A percentile compares a stretch with the other conserved stretches of the same genome.
phyloP scores from a whole-genome alignment of 1,139 yeast genomes.

The Pichia sp. region DNA sequence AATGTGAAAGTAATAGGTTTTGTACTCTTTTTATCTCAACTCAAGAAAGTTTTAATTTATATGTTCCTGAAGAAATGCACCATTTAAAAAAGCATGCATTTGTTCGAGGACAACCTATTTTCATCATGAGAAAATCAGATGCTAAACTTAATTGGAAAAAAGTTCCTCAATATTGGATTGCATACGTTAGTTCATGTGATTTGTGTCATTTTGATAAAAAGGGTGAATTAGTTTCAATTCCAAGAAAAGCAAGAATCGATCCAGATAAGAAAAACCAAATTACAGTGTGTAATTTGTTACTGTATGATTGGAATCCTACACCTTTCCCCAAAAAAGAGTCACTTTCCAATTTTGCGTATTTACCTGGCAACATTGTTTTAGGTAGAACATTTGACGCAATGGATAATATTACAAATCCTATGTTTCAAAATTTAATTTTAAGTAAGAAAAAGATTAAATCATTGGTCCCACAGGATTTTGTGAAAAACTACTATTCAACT shows the following conservation, averaged over 20 bases:
- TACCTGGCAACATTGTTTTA: conserved; percentile 60
- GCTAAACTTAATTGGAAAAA: conserved; percentile 28
- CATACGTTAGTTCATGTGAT: conserved; percentile 33
- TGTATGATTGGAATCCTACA: conserved; percentile 51
- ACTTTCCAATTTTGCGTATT: conserved; percentile 34
- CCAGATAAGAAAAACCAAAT: conserved; percentile 5
- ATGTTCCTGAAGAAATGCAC: conserved; percentile 32
- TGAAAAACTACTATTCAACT: conserved; percentile 36
- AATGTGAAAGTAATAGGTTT: conserved; percentile 35
- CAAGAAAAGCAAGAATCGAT: conserved; percentile 4
- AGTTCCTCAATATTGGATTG: conserved; percentile 43
- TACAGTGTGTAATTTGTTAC: conserved; percentile 33
- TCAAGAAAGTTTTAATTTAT: conserved; percentile 16
- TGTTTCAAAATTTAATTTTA: conserved; percentile 48
- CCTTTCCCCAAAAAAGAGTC: conserved; percentile 38
- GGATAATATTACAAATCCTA: conserved; percentile 51
- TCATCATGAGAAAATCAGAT: conserved; percentile 32
- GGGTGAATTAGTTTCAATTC: conserved; percentile 4
- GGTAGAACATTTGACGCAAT: conserved; percentile 58
- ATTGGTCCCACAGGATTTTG: conserved; percentile 48
- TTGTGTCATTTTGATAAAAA: conserved; percentile 23
- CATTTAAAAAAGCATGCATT: conserved; percentile 42
- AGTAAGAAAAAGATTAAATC: conserved; percentile 59
- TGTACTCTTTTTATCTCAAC: conserved; percentile 28
- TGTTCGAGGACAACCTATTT: conserved; percentile 39